Base-by-base conservation (phyloP, 2,329 filamentous ascomycete species). In the Tolypocladium capitatum region DNA sequence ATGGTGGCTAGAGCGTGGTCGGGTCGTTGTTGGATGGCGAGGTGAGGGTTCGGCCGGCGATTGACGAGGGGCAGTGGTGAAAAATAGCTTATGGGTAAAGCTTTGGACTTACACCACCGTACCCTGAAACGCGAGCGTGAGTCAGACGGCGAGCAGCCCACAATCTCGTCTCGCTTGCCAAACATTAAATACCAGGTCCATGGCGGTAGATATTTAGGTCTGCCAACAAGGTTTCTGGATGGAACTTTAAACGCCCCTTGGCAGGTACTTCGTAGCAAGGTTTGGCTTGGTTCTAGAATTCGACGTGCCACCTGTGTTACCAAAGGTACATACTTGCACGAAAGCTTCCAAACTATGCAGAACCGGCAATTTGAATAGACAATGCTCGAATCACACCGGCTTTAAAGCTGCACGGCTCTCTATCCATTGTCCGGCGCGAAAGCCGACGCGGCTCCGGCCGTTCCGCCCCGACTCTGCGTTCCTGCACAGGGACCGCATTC, bases 1-100 rank as follows among this genome's bases (percentile, higher is more conserved):
- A 80, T 80, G 38, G 21, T 30, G 43, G 31, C 32, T 10, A 10
- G 20, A 11, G 20, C 24, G 4, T 33, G 36, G n/a, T n/a, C 24
- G 38, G 24, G 28, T 30, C 38, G 38, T 24, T 27, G 43, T 35
- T 18, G 24, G 14, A 24, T 28, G 24, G 38, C 7, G 24, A 28
- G n/a, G 14, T 4, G 9, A 28, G 7, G 18, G 7, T 33, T 27
- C 21, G 32, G 31, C 24, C 18, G 43, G 30, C 2, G 32, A 18
- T 13, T 13, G 31, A 21, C 31, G 43, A 45, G 32, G 43, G 30
- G 43, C 38, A n/a, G n/a, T n/a, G n/a, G n/a, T n/a, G n/a, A n/a
- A n/a, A n/a, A n/a, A n/a, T n/a, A n/a, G n/a, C n/a, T n/a, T n/a
- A n/a, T n/a, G n/a, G n/a, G n/a, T n/a, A n/a, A n/a, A n/a, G n/a